A percentile compares a stretch with the other conserved stretches of the same genome.
Evolutionary conservation across 108 stramenopile species (phyloP).

Genomic region (Stephanodiscus triporus): DNA sequence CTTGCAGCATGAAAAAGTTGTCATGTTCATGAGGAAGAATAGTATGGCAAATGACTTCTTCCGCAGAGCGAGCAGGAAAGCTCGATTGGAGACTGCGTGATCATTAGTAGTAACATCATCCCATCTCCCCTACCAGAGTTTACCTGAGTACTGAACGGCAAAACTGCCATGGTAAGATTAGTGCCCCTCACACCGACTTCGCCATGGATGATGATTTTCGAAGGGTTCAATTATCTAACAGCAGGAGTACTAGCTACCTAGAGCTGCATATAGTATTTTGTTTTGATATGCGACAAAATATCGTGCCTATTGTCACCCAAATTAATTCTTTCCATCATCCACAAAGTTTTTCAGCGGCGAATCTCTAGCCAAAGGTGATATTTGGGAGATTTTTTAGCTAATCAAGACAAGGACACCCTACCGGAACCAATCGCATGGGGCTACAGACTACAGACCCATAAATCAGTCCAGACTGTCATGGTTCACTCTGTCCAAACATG

Average conservation of each 20-base stretch:
- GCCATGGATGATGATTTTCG: background rate
- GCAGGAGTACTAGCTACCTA: constrained; percentile 15
- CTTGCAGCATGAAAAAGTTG: background rate
- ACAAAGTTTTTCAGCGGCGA: background rate
- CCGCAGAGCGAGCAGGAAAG: background rate
- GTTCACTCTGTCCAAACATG: background rate
- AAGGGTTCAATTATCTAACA: background rate
- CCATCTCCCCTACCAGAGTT: background rate
- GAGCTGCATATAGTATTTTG: constrained; percentile 3
- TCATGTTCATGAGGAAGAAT: background rate
- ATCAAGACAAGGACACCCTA: background rate
- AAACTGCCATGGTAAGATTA: background rate
- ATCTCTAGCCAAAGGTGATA: background rate
- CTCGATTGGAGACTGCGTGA: background rate
- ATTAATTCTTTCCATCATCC: background rate
- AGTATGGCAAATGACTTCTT: background rate
- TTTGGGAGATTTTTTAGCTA: background rate
- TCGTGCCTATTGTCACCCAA: constrained; percentile 29
- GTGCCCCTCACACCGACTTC: background rate
- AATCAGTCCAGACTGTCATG: background rate
- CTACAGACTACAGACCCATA: no score
- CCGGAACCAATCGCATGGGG: background rate
- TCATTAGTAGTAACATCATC: background rate
- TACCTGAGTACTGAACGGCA: background rate
- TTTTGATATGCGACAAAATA: constrained; percentile 10